phyloP scores from a whole-genome alignment of 179 eudicot genomes.

The Amaranthus tricolor region DNA sequence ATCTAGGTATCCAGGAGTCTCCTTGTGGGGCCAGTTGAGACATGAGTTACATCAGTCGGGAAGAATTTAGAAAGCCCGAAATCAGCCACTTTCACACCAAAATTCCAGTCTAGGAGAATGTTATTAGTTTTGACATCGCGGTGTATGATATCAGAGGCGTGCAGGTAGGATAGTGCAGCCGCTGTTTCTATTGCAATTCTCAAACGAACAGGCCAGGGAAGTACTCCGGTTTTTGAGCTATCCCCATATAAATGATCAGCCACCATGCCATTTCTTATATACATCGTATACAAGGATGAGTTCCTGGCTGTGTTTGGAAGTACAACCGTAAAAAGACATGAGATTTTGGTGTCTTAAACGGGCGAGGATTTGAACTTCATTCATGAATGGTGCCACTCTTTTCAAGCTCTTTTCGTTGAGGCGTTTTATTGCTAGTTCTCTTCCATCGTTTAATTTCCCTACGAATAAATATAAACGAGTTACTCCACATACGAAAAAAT shows the following conservation, averaged over 20 bases:
- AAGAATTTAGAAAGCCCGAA: slow-evolving; percentile 18
- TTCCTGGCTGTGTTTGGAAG: background rate
- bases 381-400: slow-evolving; percentile 6
- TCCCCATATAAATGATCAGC: slow-evolving; percentile 4
- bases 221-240: background rate
- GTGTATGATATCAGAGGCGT: slow-evolving; percentile 7
- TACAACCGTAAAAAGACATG: slow-evolving; percentile 11
- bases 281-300: slow-evolving; percentile 11
- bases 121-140: slow-evolving; percentile 15
- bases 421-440: slow-evolving; percentile 14
- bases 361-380: slow-evolving; percentile 3
- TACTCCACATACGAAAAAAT: no score
- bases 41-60: slow-evolving; percentile 15
- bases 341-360: slow-evolving; percentile 1
- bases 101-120: slow-evolving; percentile 10
- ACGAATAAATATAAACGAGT: no score
- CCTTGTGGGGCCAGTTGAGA: slow-evolving; percentile 17
- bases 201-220: slow-evolving; percentile 7
- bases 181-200: slow-evolving; percentile 15
- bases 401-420: slow-evolving; percentile 5
- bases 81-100: slow-evolving; percentile 14
- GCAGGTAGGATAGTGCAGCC: slow-evolving; percentile 6
- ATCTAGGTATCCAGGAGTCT: slow-evolving; percentile 16
- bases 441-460: slow-evolving; percentile 15
- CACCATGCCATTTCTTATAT: background rate